A percentile compares a stretch with the other conserved stretches of the same genome.
Evolutionary conservation across 148 eudicot genomes (phyloP).

Genomic region (Tetragonia tetragonoides): DNA sequence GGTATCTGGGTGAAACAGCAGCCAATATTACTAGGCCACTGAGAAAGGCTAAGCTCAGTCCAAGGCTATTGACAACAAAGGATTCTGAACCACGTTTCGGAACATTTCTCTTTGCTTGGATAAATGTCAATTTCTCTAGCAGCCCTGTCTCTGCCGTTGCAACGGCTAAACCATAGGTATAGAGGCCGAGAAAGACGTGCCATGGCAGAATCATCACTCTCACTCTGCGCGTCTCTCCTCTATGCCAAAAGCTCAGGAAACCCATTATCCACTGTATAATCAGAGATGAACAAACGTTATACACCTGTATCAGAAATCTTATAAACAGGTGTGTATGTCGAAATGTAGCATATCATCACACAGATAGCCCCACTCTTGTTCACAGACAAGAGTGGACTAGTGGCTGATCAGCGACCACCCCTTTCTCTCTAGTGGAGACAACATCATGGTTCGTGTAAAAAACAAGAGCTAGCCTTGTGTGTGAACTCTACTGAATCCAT

Average conservation of each 20-base stretch:
- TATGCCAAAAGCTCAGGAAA: slow-evolving; percentile 84
- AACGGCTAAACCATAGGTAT: slow-evolving; percentile 73
- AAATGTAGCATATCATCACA: not conserved
- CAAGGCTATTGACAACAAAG: slow-evolving; percentile 65
- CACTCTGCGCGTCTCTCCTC: slow-evolving; percentile 56
- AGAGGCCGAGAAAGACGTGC: slow-evolving; percentile 88
- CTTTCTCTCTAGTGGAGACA: no score
- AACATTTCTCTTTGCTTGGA: slow-evolving; percentile 50
- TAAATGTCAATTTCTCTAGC: slow-evolving; percentile 71
- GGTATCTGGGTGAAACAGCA: slow-evolving; percentile 56
- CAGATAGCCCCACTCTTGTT: no score
- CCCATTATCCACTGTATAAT: slow-evolving; percentile 76
- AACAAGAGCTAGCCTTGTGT: no score
- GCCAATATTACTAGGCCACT: slow-evolving; percentile 65
- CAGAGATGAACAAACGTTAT: not conserved
- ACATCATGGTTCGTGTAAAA: no score
- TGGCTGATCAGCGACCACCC: no score
- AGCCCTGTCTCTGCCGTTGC: slow-evolving; percentile 89
- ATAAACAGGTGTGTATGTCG: not conserved
- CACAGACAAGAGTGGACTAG: no score
- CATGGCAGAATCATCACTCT: slow-evolving; percentile 61
- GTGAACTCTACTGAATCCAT: no score
- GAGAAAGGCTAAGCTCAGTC: slow-evolving; percentile 66
- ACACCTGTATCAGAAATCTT: not conserved
- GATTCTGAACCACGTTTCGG: slow-evolving; percentile 59